Conservation (phyloP, 306 rosid genomes). For the Ochetophila trinervis region DNA sequence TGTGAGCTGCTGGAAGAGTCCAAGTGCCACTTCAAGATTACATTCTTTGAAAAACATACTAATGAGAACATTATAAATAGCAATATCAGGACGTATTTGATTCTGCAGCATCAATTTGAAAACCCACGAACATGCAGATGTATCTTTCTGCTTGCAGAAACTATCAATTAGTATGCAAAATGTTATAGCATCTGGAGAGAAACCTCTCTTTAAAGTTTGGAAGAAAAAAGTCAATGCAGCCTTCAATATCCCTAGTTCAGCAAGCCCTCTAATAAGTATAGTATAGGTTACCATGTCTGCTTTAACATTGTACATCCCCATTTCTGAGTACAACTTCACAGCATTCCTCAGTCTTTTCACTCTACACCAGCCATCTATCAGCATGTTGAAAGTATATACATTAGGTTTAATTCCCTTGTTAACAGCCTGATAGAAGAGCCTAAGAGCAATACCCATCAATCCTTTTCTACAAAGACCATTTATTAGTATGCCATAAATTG, state of each 20-base stretch:
- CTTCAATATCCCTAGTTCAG: conserved; percentile 20
- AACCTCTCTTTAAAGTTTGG: conserved; percentile 28
- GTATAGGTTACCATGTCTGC: conserved; percentile 32
- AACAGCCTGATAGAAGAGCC: conserved; percentile 30
- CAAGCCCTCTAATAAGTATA: conserved; percentile 24
- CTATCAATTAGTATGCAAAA: conserved; percentile 28
- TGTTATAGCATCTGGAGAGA: conserved; percentile 19
- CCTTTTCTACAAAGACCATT: conserved; percentile 32
- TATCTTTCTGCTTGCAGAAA: conserved; percentile 21
- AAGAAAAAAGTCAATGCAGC: conserved; percentile 28
- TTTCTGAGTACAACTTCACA: conserved; percentile 21
- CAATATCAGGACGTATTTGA: conserved; percentile 25
- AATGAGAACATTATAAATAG: conserved; percentile 26
- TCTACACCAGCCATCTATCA: conserved; percentile 35
- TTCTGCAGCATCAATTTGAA: conserved; percentile 21
- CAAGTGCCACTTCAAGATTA: conserved; percentile 10
- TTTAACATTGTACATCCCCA: conserved; percentile 14
- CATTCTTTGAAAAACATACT: conserved; percentile 19
- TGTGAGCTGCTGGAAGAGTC: conserved; percentile 15
- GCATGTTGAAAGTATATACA: conserved; percentile 24
- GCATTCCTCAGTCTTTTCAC: conserved; percentile 20
- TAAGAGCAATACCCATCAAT: conserved; percentile 23
- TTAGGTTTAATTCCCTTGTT: conserved; percentile 23
- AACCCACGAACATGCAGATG: background rate
- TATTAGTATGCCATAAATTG: conserved; percentile 19